A percentile compares a stretch with the other conserved stretches of the same genome.
These are phyloP conservation scores for Sporothrix inflata DNA, from an alignment of 2,329 filamentous ascomycete genomes.

Conservation along the genomic window DNA sequence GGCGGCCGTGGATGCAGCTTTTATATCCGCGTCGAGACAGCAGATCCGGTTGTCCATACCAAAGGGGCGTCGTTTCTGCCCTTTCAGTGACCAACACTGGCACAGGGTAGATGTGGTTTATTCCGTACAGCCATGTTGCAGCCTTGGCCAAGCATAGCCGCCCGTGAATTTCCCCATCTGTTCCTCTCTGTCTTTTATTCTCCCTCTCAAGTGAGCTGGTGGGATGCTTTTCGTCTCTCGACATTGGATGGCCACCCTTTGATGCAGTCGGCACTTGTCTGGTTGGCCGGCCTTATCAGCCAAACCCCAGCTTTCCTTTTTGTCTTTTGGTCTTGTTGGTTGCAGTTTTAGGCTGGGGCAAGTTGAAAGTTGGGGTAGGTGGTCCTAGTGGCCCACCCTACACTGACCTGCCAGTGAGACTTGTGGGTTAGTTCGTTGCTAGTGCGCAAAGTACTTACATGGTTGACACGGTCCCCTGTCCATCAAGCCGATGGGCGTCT, in stretches of 20 bases:
- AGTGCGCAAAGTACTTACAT: constrained; percentile 15
- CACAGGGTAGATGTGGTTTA: neutral
- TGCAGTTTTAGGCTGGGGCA: too few species aligned
- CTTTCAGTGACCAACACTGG: neutral
- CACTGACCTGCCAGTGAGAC: neutral
- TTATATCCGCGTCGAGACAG: constrained; percentile 1
- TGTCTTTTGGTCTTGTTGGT: neutral
- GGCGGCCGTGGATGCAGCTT: neutral
- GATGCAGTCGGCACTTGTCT: constrained; percentile 35
- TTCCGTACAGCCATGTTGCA: constrained; percentile 10
- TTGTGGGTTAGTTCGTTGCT: neutral
- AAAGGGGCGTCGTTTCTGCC: neutral
- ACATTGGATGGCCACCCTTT: neutral
- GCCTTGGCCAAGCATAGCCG: neutral
- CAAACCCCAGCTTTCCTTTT: neutral
- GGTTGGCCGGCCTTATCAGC: constrained; percentile 32
- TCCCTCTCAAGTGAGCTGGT: neutral
- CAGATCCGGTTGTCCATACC: neutral
- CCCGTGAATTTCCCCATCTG: neutral
- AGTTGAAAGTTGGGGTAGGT: neutral
- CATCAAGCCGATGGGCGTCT: constrained; percentile 17
- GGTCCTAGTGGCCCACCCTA: too few species aligned
- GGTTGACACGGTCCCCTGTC: constrained; percentile 8
- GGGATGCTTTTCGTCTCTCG: neutral
- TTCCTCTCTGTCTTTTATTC: neutral